A percentile compares a stretch with the other conserved stretches of the same genome.
These are phyloP conservation scores for Talaromyces sp. DNA, from an alignment of 2,329 filamentous ascomycete species.

Conservation along the genomic window DNA sequence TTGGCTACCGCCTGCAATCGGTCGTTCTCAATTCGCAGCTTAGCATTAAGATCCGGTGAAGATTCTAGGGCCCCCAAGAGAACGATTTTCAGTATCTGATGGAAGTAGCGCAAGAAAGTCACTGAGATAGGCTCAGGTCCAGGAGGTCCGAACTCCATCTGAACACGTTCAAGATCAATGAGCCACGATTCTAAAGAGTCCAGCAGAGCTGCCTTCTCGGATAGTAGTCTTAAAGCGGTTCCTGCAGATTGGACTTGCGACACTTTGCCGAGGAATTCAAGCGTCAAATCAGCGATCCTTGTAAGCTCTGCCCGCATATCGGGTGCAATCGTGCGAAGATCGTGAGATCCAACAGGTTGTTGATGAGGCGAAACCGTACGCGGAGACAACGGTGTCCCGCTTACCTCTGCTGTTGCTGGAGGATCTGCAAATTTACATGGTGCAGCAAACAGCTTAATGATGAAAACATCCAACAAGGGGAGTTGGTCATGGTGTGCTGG, in stretches of 20 bases:
- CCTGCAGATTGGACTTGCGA: not conserved
- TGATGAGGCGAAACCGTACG: not conserved
- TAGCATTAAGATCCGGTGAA: not conserved
- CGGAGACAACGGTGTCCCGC: not conserved
- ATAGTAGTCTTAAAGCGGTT: not conserved
- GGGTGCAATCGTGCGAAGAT: slow-evolving; percentile 9
- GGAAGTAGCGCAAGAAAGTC: slow-evolving; percentile 8
- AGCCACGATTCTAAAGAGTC: slow-evolving; percentile 8
- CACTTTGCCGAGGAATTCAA: slow-evolving; percentile 10
- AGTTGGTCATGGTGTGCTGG: slow-evolving; percentile 3
- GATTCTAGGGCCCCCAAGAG: slow-evolving; percentile 9
- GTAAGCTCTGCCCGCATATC: slow-evolving; percentile 12
- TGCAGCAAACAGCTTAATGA: slow-evolving; percentile 13
- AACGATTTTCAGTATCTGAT: slow-evolving; percentile 8
- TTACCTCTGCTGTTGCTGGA: not conserved
- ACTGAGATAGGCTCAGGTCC: slow-evolving; percentile 2
- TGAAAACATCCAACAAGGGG: slow-evolving; percentile 10
- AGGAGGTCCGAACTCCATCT: not conserved
- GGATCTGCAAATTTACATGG: slow-evolving; percentile 9
- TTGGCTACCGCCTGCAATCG: not conserved
- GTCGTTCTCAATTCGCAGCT: slow-evolving; percentile 5
- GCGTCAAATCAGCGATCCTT: not conserved
- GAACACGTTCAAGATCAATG: slow-evolving; percentile 1
- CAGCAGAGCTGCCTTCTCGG: slow-evolving; percentile 5
- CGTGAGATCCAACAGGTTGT: not conserved